These are phyloP conservation scores for Ophiostoma australiae DNA, from an alignment of 2,329 filamentous ascomycete genomes.

Conservation along the genomic window DNA sequence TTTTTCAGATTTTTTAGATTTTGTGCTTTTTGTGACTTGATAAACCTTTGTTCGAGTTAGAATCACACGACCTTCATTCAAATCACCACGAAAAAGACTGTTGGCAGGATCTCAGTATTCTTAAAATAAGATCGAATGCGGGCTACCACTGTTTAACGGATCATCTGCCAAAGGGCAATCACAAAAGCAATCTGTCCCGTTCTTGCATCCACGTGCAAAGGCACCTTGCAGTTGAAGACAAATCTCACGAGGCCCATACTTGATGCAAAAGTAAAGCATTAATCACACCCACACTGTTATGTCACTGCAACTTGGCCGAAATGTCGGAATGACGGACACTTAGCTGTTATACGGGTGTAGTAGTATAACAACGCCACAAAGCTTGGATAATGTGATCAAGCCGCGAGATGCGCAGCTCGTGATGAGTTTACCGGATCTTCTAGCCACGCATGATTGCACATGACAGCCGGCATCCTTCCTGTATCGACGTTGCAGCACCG, in stretches of 20 bases:
- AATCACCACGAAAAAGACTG: no score
- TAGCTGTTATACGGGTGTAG: no score
- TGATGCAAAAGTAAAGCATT: background rate
- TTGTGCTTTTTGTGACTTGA: no score
- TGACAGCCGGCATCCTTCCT: background rate
- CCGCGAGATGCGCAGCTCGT: background rate
- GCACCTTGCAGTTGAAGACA: background rate
- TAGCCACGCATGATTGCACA: background rate
- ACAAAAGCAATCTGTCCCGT: background rate
- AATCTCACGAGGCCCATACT: background rate
- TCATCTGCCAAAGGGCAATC: no score
- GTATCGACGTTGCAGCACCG: background rate
- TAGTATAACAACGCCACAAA: background rate
- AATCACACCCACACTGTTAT: background rate
- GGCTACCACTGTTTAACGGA: no score
- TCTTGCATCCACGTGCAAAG: background rate
- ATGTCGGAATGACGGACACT: no score
- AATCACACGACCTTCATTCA: no score
- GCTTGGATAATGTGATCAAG: background rate
- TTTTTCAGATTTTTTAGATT: no score
- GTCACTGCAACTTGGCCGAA: background rate
- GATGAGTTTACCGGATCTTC: no score
- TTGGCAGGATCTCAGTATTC: no score
- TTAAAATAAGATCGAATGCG: no score
- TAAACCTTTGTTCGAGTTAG: no score